A percentile compares a stretch with the other conserved stretches of the same genome.
These are phyloP conservation scores for Fusarium sp. DNA, from an alignment of 2,329 filamentous ascomycete genomes.

Conservation along the genomic window DNA sequence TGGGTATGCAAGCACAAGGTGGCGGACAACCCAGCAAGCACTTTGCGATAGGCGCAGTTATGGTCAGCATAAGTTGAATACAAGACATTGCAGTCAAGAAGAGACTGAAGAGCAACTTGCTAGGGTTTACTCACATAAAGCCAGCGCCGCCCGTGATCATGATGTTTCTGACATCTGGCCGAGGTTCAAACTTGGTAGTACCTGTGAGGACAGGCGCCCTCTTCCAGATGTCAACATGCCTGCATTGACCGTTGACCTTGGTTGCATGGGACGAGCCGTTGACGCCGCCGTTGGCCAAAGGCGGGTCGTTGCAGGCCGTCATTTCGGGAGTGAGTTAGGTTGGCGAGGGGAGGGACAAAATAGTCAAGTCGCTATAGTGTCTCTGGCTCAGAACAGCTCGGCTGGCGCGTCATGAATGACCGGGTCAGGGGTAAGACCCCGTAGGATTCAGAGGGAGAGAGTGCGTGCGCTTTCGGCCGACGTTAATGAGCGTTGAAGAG, in stretches of 20 bases:
- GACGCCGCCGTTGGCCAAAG: conserved; percentile 19
- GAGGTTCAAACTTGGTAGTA: conserved; percentile 76
- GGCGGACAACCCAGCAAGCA: conserved; percentile 85
- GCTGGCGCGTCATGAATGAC: conserved; percentile 31
- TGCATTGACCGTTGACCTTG: conserved; percentile 33
- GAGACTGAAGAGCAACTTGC: conserved; percentile 5
- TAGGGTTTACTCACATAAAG: conserved; percentile 75
- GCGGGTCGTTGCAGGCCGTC: conserved; percentile 30
- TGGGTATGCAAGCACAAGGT: conserved; percentile 80
- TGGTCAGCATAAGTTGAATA: conserved; percentile 23
- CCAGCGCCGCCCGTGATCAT: conserved; percentile 87
- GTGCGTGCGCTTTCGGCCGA: conserved; percentile 4
- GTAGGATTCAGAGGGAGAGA: neutral
- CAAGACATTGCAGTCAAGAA: conserved; percentile 12
- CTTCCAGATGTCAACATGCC: conserved; percentile 74
- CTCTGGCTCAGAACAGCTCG: conserved; percentile 19
- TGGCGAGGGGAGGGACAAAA: neutral
- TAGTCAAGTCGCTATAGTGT: neutral
- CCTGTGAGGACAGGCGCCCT: conserved; percentile 77
- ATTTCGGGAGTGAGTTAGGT: conserved; percentile 10
- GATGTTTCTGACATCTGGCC: conserved; percentile 79
- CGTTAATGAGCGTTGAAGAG: conserved; percentile 8
- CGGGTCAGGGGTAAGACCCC: conserved; percentile 15
- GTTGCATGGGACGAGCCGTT: conserved; percentile 24
- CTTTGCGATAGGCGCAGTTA: conserved; percentile 55